Evolutionary conservation across 2,329 filamentous ascomycete species (phyloP), one percentile per base, ranked within the genome.

Genomic region (Botrytis sinoallii): DNA sequence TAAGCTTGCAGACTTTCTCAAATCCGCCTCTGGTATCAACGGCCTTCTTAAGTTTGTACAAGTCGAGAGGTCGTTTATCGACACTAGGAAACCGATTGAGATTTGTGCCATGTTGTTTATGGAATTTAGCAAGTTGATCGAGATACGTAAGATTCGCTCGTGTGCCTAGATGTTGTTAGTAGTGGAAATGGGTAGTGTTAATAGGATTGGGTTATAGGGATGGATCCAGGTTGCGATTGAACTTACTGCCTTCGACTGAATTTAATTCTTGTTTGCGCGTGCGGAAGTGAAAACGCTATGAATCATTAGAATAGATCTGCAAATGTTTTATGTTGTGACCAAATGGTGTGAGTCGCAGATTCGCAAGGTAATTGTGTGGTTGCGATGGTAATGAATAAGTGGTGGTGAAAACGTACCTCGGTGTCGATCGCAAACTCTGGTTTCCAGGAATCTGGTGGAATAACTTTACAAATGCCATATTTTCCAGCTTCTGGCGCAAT

Each of bases 221-320:
- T 68, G n/a, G 38, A 66, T 32, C 32, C 32, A 4, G 71, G 73
- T 76, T 40, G 64, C 32, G 65, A 40, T 52, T n/a, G n/a, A 48
- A 71, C 90, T 84, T 89, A 97, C 94, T 96, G 87, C 96, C 96
- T 92, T 99, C 96, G 67, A 98, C 94, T 25, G 95, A 97, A 83
- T 99, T 99, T 75, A 99, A 86, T 83, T 98, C 95, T 83, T 99
- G 96, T 82, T 97, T 94, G 81, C 96, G 90, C 22, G 96, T 99
- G 77, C 94, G 91, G 81, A 99, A 99, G 83, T 99, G 96, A 80
- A 99, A 99, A 83, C 91, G 93, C 95, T 98, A 81, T 77, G 77
- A 76, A 29, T 59, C 71, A 75, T 82, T 75, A 83, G 80, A 74
- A 75, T 70, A 70, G 52, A 38, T 20, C 46, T 64, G 44, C 16